Evolutionary conservation across 2,329 filamentous ascomycete genomes (phyloP), one percentile per base, ranked within the genome.

Genomic region (Pseudocercospora fuligena): DNA sequence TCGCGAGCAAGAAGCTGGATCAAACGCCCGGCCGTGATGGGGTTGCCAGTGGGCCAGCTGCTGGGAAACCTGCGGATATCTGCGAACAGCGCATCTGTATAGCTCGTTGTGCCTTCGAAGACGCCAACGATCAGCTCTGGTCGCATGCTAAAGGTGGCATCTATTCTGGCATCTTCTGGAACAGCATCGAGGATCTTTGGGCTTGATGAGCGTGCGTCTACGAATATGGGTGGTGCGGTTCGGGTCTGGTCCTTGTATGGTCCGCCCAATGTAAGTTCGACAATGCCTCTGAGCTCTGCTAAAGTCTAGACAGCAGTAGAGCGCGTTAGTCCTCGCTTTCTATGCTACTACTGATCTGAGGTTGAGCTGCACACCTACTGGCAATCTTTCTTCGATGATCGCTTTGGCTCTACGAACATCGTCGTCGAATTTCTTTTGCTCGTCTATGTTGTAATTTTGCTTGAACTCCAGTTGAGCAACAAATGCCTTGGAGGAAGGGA

Each of bases 91-190:
- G 31, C 56, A n/a, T 40, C 14, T 43, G n/a, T 21, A 31, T 36
- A 40, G 25, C 31, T n/a, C 31, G 19, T 21, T 19, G 29, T 40
- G 56, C 56, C 56, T 21, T 59, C 56, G 31, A 59, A 59, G 23
- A 58, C n/a, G 16, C 23, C 16, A 9, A 58, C 29, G 25, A 58
- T 58, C 9, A 58, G 27, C 25, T 58, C 54, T 6, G 54, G 54
- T 19, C 54, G 54, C n/a, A 58, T 58, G 29, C 54, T 58, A n/a
- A 58, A 58, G 12, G 54, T 19, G 33, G 29, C 54, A 40, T 58
- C 25, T 2, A 23, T 16, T 11, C 5, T 36, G 29, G 3, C 16
- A n/a, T 29, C 29, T 40, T 33, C 27, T 33, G 54, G 27, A 21
- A 31, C 11, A 12, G 8, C 9, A 9, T 58, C 54, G 27, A 23